These are phyloP conservation scores for Solanum pinnatisectum DNA, from an alignment of 257 asterid genomes.

Conservation along the genomic window DNA sequence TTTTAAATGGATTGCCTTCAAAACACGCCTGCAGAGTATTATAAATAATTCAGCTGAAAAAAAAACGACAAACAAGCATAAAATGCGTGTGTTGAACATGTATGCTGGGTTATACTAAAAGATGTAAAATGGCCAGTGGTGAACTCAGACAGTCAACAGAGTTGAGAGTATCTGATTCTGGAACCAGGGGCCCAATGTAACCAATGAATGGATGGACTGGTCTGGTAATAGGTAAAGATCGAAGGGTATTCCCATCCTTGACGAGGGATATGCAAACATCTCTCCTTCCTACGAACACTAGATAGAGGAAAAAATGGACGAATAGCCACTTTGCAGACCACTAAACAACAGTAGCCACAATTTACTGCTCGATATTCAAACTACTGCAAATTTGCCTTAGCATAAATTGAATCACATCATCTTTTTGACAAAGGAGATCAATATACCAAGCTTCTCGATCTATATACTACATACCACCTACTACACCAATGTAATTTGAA, in stretches of 20 bases:
- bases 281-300: background rate
- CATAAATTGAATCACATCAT: background rate
- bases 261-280: background rate
- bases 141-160: background rate
- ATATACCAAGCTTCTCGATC: background rate
- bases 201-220: background rate
- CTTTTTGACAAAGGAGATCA: background rate
- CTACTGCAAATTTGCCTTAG: background rate
- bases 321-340: background rate
- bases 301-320: background rate
- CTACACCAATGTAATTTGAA: background rate
- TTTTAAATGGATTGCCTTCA: constrained; percentile 96
- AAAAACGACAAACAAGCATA: background rate
- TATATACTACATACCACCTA: background rate
- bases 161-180: background rate
- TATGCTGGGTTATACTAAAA: background rate
- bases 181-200: background rate
- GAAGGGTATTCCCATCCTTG: background rate
- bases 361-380: background rate
- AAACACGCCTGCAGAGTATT: constrained; percentile 58
- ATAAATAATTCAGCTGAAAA: background rate
- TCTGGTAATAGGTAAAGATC: background rate
- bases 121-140: background rate
- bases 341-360: background rate
- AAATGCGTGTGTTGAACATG: background rate